Percentiles rank a stretch among this genome's conserved stretches.
Conservation (phyloP, 768 basidiomycete species). For the Macrolepiota dolichaula region DNA sequence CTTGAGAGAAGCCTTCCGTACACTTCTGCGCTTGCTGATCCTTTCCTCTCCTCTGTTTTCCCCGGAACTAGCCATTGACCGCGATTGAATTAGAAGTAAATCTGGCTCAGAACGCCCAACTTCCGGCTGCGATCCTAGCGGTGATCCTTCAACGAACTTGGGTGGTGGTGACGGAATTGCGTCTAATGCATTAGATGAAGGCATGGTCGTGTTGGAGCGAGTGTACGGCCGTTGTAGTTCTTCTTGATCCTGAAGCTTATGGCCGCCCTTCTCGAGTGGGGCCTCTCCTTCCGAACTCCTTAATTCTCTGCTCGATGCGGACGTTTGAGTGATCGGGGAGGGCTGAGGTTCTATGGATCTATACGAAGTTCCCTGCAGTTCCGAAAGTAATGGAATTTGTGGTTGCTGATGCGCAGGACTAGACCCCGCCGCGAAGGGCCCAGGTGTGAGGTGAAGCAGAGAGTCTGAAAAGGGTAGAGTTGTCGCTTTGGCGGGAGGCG, state of each 20-base stretch:
- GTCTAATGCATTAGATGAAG: conserved; percentile 1
- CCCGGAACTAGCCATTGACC: background rate
- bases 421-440: conserved; percentile 17
- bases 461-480: conserved; percentile 28
- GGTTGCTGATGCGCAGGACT: conserved; percentile 10
- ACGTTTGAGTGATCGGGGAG: conserved; percentile 4
- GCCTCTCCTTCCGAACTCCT: background rate
- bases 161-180: conserved; percentile 1
- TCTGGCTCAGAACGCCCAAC: conserved; percentile 5
- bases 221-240: background rate
- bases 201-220: background rate
- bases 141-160: conserved; percentile 2
- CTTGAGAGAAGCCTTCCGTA: background rate
- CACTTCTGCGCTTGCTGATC: background rate
- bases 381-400: background rate
- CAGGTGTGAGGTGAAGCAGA: conserved; percentile 39
- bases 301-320: conserved; percentile 1
- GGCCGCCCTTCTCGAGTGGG: background rate
- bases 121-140: conserved; percentile 9
- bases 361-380: background rate
- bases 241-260: conserved; percentile 6
- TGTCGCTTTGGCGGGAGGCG: conserved; percentile 21
- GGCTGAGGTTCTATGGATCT: background rate
- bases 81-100: conserved; percentile 1
- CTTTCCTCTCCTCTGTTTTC: background rate